phyloP scores from a whole-genome alignment of 2,329 filamentous ascomycete genomes.

The Colletotrichum echinochloae region DNA sequence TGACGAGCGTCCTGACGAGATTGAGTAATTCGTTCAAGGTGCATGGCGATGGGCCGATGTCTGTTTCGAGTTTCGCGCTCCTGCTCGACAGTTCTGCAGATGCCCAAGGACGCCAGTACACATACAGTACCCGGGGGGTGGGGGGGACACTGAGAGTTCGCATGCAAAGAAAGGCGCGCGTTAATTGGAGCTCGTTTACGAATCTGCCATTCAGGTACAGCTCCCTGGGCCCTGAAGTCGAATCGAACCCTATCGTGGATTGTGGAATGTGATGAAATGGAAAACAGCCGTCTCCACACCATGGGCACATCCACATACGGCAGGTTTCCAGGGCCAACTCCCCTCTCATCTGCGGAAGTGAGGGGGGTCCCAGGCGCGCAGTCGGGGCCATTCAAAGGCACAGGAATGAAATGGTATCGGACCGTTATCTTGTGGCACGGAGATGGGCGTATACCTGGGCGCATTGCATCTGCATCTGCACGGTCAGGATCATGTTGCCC shows the following conservation, averaged over 20 bases:
- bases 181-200: conserved; percentile 6
- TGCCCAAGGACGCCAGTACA: not conserved
- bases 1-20: conserved; percentile 14
- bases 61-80: conserved; percentile 2
- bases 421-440: conserved; percentile 20
- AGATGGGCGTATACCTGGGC: conserved; percentile 13
- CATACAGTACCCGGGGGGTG: no score
- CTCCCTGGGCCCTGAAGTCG: conserved; percentile 12
- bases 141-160: conserved; percentile 10
- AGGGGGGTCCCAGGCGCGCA: conserved; percentile 3
- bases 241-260: not conserved
- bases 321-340: conserved; percentile 13
- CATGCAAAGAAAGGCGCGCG: conserved; percentile 3
- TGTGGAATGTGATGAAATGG: conserved; percentile 7
- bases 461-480: conserved; percentile 7
- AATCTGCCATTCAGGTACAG: conserved; percentile 8
- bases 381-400: conserved; percentile 17
- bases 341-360: conserved; percentile 22
- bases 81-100: not conserved
- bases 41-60: conserved; percentile 13
- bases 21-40: conserved; percentile 20
- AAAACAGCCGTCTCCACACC: not conserved
- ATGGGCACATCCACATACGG: conserved; percentile 3
- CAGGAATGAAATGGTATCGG: conserved; percentile 19
- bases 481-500: conserved; percentile 3